Conservation (phyloP, 208 protist genomes). For the Tritrichomonas foetus region DNA sequence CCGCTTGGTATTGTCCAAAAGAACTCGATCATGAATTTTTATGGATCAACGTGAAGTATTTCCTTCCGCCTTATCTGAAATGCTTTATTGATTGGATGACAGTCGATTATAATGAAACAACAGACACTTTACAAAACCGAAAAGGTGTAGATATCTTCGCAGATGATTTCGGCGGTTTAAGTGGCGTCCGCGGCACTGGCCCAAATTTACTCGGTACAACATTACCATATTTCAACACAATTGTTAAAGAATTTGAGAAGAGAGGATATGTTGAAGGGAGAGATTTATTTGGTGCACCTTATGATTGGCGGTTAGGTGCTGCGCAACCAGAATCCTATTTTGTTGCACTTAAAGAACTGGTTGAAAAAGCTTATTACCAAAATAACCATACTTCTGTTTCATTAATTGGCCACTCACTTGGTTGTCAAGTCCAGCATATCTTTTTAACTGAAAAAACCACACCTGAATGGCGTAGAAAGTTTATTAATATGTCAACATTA, state of each 20-base stretch:
- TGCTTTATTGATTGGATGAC: neutral
- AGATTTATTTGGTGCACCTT: slow-evolving; percentile 7
- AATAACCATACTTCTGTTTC: neutral
- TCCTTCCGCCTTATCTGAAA: neutral
- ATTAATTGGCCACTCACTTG: neutral
- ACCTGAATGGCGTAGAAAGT: neutral
- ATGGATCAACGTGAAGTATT: neutral
- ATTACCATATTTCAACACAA: neutral
- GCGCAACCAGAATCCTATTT: neutral
- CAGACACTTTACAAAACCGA: too few species aligned
- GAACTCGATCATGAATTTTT: neutral
- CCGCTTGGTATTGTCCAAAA: neutral
- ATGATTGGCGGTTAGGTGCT: neutral
- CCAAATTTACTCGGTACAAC: neutral
- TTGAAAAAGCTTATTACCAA: neutral
- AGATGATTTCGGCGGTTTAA: neutral
- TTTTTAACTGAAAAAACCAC: slow-evolving; percentile 18
- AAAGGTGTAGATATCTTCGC: neutral
- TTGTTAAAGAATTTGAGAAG: neutral
- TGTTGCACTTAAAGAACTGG: neutral
- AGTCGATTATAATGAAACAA: neutral
- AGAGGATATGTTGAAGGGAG: neutral
- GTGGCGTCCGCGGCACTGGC: neutral
- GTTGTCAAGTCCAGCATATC: neutral
- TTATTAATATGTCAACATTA: neutral